Evolutionary conservation across 805 yeast species (phyloP), one percentile per base, ranked within the genome.

Genomic region (Tanozyma kutaoensis): DNA sequence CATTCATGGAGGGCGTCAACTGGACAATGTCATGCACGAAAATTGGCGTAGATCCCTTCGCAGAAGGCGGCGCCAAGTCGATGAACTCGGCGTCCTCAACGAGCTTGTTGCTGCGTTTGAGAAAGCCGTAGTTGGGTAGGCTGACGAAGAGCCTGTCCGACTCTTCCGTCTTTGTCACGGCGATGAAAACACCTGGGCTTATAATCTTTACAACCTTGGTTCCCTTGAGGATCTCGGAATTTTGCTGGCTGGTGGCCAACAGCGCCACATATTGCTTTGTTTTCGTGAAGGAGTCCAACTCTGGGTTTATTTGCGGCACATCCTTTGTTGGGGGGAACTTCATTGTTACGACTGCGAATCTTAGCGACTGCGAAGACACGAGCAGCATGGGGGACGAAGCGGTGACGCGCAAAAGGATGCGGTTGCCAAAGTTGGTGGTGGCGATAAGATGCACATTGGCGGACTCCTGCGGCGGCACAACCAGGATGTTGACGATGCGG

Each of bases 181-280:
- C 76, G 33, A 86, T 62, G 42, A 74, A 86, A 3, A 84, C 74
- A n/a, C 93, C 94, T 1, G 95, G 95, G 13, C 93, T 72, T 17
- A 82, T 59, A 9, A 86, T 58, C 18, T 69, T 63, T 15, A 79
- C 63, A 8, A 72, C 58, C 22, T 66, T 57, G 15, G 78, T 63
- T 24, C 76, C 68, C 32, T 65, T 67, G 31, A 76, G 55, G 25
- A 84, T 62, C 50, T 46, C 79, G 60, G 72, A 66, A 31, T 52
- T 55, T 32, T 58, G 64, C 33, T 60, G 66, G 33, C 49, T 50
- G 10, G 54, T 42, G 12, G 56, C 50, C 33, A 58, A 40, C 36
- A 53, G 60, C 6, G 59, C 43, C 13, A 55, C 39, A 26, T 58
- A 57, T 28, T 57, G 64, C 36, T 57, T 55, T 28, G 52, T 48